Evolutionary conservation across 768 basidiomycete species (phyloP), one percentile per base, ranked within the genome.

Genomic region (Kwoniella sp.): DNA sequence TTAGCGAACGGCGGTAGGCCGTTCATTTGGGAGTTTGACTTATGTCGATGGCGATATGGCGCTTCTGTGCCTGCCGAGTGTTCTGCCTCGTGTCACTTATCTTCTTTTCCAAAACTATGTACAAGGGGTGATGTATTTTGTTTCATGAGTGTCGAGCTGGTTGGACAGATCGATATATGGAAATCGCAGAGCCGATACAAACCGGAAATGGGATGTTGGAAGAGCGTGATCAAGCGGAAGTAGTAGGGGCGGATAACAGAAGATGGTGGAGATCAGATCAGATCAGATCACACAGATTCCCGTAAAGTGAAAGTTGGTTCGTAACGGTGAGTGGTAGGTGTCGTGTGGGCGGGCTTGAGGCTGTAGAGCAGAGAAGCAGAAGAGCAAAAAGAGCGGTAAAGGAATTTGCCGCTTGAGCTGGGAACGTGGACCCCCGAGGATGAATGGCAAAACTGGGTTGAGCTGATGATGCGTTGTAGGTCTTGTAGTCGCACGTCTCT

Each of bases 1-100:
- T 50, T 50, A 19, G 22, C 49, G 49, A 50, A 24, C 49, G 49
- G 49, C 21, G 49, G 49, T 12, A 24, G 22, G 49, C 10, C 49
- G 19, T 25, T 50, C 49, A 50, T 50, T 25, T 24, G 22, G 49
- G 24, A 2, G 22, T 19, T 17, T 8, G 17, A 33, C 40, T 19
- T 44, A 9, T 3, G 17, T 44, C 10, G 40, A 3, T 44, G 40
- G 40, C 40, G 17, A 44, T 44, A 44, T 44, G 40, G 17, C 17
- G 3, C 10, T 44, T 19, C 40, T 10, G 17, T 10, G 17, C 17
- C 17, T 9, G 40, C 40, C 40, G 7, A 15, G 17, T 9, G 17
- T 19, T 10, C 8, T 19, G 17, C 40, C 40, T 44, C 17, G 8
- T 44, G 40, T 44, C 40, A 44, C 7, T 44, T 44, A 44, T 44